Conservation (phyloP, 2,329 filamentous ascomycete genomes). For the Talaromyces marneffei region DNA sequence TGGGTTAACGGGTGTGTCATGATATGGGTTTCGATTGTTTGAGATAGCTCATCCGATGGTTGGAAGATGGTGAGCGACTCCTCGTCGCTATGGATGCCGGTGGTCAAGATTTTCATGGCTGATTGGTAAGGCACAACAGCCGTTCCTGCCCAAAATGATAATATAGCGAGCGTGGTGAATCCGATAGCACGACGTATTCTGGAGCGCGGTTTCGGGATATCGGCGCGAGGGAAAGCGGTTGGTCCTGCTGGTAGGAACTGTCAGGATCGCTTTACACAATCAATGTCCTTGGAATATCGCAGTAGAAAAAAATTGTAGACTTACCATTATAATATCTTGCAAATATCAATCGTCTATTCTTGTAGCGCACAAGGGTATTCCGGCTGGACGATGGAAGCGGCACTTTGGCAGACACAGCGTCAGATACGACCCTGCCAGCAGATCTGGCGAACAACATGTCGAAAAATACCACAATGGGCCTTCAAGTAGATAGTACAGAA, state of each 20-base stretch:
- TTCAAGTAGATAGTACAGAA: no score
- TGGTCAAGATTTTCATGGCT: constrained; percentile 30
- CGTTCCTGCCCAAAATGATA: constrained; percentile 30
- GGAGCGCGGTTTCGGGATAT: constrained; percentile 22
- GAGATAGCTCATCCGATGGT: constrained; percentile 48
- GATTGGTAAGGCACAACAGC: constrained; percentile 23
- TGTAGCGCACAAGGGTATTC: background rate
- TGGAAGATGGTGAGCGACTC: constrained; percentile 65
- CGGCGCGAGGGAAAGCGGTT: background rate
- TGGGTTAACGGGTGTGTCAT: constrained; percentile 66
- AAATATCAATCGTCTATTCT: background rate
- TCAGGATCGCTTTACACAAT: background rate
- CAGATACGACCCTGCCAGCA: background rate
- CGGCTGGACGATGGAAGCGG: constrained; percentile 1
- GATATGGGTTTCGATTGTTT: constrained; percentile 66
- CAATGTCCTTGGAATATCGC: background rate
- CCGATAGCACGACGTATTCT: constrained; percentile 32
- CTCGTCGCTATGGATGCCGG: constrained; percentile 55
- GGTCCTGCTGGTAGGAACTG: background rate
- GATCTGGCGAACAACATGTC: constrained; percentile 7
- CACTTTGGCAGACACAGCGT: constrained; percentile 8
- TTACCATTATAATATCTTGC: constrained; percentile 9
- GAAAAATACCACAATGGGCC: background rate
- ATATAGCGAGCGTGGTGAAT: constrained; percentile 31
- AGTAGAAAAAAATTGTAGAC: background rate